Evolutionary conservation across 352 stramenopile genomes (phyloP).

Genomic region (Chrysophaeum taylorii): DNA sequence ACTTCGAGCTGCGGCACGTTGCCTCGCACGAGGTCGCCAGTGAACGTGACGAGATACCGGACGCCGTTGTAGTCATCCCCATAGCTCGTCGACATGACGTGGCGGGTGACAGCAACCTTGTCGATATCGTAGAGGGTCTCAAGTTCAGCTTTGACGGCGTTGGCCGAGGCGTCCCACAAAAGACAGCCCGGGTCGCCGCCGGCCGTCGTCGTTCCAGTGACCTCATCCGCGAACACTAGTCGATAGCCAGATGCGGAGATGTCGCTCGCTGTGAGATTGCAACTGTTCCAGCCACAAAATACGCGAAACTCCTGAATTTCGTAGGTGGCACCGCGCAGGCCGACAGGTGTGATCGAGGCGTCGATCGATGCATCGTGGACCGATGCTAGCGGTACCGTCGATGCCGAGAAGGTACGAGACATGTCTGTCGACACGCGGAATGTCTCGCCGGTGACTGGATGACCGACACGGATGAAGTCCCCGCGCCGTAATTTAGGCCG

Average conservation of each 20-base stretch:
- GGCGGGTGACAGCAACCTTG: constrained; percentile 55
- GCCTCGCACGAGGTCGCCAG: constrained; percentile 69
- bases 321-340: constrained; percentile 43
- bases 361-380: constrained; percentile 29
- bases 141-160: constrained; percentile 46
- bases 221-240: constrained; percentile 72
- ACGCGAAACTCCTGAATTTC: constrained; percentile 42
- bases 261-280: constrained; percentile 35
- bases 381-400: constrained; percentile 35
- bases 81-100: constrained; percentile 52
- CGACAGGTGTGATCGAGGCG: constrained; percentile 34
- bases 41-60: constrained; percentile 81
- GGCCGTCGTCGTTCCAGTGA: constrained; percentile 60
- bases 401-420: constrained; percentile 29
- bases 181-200: constrained; percentile 46
- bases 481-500: constrained; percentile 33
- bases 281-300: constrained; percentile 15
- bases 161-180: constrained; percentile 40
- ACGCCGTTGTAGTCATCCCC: constrained; percentile 45
- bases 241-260: constrained; percentile 63
- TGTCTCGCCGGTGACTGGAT: constrained; percentile 44
- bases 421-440: constrained; percentile 49
- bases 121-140: constrained; percentile 49
- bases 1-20: constrained; percentile 66
- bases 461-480: constrained; percentile 51